Conservation (phyloP, 352 stramenopile genomes). For the Globisporangium carolinianum region DNA sequence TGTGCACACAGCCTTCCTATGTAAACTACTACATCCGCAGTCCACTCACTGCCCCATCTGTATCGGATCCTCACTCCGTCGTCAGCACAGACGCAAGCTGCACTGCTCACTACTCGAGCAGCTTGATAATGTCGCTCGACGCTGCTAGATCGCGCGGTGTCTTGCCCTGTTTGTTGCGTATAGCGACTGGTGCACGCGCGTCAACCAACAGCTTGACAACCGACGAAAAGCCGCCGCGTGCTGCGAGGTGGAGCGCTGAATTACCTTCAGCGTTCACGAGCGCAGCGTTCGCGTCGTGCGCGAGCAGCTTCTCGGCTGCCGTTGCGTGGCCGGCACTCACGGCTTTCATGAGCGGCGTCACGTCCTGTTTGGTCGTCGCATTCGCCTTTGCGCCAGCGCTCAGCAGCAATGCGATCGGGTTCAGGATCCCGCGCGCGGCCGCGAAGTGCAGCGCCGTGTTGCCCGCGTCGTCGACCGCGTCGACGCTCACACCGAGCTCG, state of each 20-base stretch:
- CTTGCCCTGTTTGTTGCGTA: slow-evolving; percentile 78
- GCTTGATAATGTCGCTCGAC: slow-evolving; percentile 51
- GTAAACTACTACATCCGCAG: neutral
- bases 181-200: slow-evolving; percentile 28
- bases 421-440: slow-evolving; percentile 75
- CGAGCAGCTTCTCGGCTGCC: slow-evolving; percentile 84
- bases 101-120: slow-evolving; percentile 27
- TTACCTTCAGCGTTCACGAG: slow-evolving; percentile 71
- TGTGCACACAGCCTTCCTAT: neutral
- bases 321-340: slow-evolving; percentile 71
- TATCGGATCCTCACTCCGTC: neutral
- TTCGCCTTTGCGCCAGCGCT: slow-evolving; percentile 77
- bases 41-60: neutral
- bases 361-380: slow-evolving; percentile 57
- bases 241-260: slow-evolving; percentile 79
- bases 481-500: slow-evolving; percentile 65
- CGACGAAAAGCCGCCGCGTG: slow-evolving; percentile 63
- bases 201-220: slow-evolving; percentile 69
- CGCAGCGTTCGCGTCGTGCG: slow-evolving; percentile 65
- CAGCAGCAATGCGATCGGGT: slow-evolving; percentile 72
- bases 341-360: slow-evolving; percentile 85
- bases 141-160: slow-evolving; percentile 61
- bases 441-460: slow-evolving; percentile 85
- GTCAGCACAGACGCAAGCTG: neutral
- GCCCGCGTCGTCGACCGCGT: slow-evolving; percentile 78